Base-by-base conservation (phyloP, 73 alveolate genomes). In the Paraurostyla sp. region DNA sequence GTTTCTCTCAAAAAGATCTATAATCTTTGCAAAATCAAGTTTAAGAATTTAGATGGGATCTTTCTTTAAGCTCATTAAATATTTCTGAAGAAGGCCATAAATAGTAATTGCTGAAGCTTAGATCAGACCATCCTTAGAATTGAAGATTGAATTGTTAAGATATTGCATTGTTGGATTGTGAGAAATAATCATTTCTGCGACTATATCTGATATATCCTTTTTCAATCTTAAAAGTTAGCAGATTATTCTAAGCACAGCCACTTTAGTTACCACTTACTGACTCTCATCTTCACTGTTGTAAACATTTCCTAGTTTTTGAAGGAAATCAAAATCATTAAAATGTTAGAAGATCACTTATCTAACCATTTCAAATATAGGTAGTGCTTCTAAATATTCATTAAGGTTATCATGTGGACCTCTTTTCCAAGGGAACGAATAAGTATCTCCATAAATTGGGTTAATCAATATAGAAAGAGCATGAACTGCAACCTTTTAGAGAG, bases 381-480 rank as follows among this genome's bases (percentile, higher is more conserved):
- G 71, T 33, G 91, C 85, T 51, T 94, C 98, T 63, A 87, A 80
- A 73, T 78, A 96, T 48, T 95, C 97, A 49, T 60, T 36, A 58
- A 95, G 85, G 54, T 85, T 71, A 35, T 87, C 96, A 56, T 90
- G 93, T 16, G 94, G 94, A 18, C 96, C 96, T 56, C 97, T 78
- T 71, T 96, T 96, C 99, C 99, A 98, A 27, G 99, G 99, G 94
- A 97, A 98, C 27, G 95, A 68, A 75, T 96, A 97, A 27, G 95
- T 95, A 57, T 98, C 99, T 71, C 99, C 99, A 88, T 96, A 92
- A 75, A 83, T 83, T 36, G 99, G 99, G 88, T 98, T 98, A 56
- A 98, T 89, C 46, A 92, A 75, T 40, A 97, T 96, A 6, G 98
- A 93, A 38, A 97, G 46, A 16, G 96, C 96, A 81, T 98, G 93